Evolutionary conservation across 352 stramenopile genomes (phyloP).

Genomic region (Stramenopiles sp.): DNA sequence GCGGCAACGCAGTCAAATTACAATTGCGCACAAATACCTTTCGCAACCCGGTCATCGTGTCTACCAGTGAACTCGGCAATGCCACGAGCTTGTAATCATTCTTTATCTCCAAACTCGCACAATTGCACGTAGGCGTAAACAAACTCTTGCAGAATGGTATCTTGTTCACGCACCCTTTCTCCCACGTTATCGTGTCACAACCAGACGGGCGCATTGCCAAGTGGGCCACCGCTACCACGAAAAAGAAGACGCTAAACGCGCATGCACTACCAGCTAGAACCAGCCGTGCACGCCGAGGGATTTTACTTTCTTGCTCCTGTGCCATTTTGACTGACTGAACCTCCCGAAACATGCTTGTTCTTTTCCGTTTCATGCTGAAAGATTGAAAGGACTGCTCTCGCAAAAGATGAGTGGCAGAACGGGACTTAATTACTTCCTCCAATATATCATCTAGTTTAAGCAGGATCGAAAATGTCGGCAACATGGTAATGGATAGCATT

Average conservation of each 20-base stretch:
- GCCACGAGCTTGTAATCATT: constrained; percentile 14
- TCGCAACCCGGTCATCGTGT: constrained; percentile 1
- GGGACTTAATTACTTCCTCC: neutral
- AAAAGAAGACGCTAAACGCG: too few relatives aligned
- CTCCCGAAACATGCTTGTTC: too few relatives aligned
- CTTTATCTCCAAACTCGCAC: neutral
- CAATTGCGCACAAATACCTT: constrained; percentile 12
- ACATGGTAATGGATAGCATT: neutral
- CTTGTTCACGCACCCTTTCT: constrained; percentile 9
- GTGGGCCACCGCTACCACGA: constrained; percentile 1
- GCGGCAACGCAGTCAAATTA: neutral
- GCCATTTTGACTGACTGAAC: too few relatives aligned
- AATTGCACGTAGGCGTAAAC: constrained; percentile 11
- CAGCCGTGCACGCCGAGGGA: too few relatives aligned
- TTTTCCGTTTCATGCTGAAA: too few relatives aligned
- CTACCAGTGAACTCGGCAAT: neutral
- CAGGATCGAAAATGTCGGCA: neutral
- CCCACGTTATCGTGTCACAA: constrained; percentile 4
- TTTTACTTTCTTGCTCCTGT: too few relatives aligned
- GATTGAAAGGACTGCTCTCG: too few relatives aligned
- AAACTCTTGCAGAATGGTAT: constrained; percentile 12
- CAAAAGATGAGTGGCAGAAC: neutral
- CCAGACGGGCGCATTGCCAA: constrained; percentile 6
- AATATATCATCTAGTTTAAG: neutral
- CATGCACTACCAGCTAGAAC: too few relatives aligned